Percentiles rank a stretch among this genome's conserved stretches.
phyloP scores from a whole-genome alignment of 1,284 basidiomycete genomes.

The Ustilago hordei region DNA sequence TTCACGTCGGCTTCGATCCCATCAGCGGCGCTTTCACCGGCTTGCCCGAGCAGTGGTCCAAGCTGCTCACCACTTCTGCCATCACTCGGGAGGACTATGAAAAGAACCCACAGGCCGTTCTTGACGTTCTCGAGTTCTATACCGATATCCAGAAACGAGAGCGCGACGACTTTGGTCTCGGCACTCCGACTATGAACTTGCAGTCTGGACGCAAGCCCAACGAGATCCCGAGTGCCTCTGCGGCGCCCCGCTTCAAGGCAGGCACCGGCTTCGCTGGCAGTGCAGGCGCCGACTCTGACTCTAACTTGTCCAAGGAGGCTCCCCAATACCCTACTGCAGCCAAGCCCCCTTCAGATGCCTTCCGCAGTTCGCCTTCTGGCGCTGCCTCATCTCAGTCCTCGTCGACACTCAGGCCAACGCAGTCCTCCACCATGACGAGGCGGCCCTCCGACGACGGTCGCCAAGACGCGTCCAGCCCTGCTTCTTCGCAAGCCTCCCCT shows the following conservation, averaged over 20 bases:
- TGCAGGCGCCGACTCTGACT: conserved; percentile 33
- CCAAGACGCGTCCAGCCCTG: conserved; percentile 30
- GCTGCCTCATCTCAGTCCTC: conserved; percentile 6
- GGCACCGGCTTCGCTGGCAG: conserved; percentile 57
- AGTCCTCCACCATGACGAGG: conserved; percentile 24
- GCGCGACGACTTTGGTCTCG: conserved; percentile 76
- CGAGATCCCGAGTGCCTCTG: conserved; percentile 36
- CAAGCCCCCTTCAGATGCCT: conserved; percentile 46
- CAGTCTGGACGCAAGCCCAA: conserved; percentile 59
- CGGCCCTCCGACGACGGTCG: conserved; percentile 48
- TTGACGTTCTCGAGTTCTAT: conserved; percentile 98
- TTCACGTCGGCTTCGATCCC: conserved; percentile 97
- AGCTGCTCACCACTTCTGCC: conserved; percentile 92
- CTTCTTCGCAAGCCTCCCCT: conserved; percentile 38
- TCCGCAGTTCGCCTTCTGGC: conserved; percentile 33
- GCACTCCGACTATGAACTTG: conserved; percentile 66
- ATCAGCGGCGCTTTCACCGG: conserved; percentile 93
- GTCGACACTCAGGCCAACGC: conserved; percentile 30
- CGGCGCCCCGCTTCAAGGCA: conserved; percentile 51
- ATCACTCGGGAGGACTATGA: conserved; percentile 98
- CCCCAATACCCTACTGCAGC: conserved; percentile 28
- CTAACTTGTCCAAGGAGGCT: conserved; percentile 38
- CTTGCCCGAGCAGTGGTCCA: conserved; percentile 95
- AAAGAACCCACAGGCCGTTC: conserved; percentile 93
- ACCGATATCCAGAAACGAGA: conserved; percentile 96